Conservation (phyloP, 495 filamentous ascomycete genomes). For the Venustampulla echinocandica region DNA sequence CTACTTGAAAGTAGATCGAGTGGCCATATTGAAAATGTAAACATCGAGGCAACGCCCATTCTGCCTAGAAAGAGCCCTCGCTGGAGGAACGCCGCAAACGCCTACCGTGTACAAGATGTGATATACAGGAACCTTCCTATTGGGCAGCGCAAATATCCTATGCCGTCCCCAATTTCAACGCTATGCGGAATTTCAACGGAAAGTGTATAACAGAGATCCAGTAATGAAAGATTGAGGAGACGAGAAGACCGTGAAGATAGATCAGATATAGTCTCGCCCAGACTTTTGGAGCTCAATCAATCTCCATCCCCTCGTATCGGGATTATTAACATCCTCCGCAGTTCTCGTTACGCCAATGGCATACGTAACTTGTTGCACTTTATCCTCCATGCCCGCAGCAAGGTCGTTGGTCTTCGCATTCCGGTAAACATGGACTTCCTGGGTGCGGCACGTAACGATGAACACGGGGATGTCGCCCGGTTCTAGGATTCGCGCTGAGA, state of each 20-base stretch:
- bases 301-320: slow-evolving; percentile 91
- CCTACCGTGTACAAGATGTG: background rate
- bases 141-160: too few relatives aligned
- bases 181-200: too few relatives aligned
- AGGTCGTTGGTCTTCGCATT: slow-evolving; percentile 83
- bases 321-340: slow-evolving; percentile 91
- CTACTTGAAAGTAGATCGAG: too few relatives aligned
- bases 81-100: slow-evolving; percentile 10
- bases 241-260: slow-evolving; percentile 1
- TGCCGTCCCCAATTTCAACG: slow-evolving; percentile 12
- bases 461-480: slow-evolving; percentile 96
- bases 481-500: slow-evolving; percentile 84
- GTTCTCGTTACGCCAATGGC: slow-evolving; percentile 91
- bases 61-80: too few relatives aligned
- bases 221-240: background rate
- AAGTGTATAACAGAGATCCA: too few relatives aligned
- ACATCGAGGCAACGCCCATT: too few relatives aligned
- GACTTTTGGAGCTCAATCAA: slow-evolving; percentile 98
- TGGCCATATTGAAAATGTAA: too few relatives aligned
- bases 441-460: slow-evolving; percentile 91
- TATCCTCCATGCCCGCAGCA: slow-evolving; percentile 97
- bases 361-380: slow-evolving; percentile 94
- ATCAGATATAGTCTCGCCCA: slow-evolving; percentile 85
- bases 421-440: slow-evolving; percentile 93
- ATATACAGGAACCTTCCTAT: slow-evolving; percentile 2